phyloP scores from a whole-genome alignment of 2,329 filamentous ascomycete genomes.

The Shiraia sp. region DNA sequence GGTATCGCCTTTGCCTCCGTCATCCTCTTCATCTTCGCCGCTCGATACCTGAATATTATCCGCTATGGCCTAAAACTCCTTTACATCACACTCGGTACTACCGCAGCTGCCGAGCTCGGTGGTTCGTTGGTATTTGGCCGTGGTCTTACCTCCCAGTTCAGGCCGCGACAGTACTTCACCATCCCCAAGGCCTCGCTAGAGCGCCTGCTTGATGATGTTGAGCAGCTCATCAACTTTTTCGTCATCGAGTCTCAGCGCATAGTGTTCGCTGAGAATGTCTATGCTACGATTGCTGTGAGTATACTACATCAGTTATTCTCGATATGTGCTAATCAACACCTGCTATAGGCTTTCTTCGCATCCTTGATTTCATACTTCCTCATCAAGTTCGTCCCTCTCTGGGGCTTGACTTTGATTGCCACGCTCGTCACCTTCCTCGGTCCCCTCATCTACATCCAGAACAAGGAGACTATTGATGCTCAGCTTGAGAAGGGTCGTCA shows the following conservation, averaged over 20 bases:
- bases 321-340: conserved; percentile 5
- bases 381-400: conserved; percentile 68
- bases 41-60: conserved; percentile 65
- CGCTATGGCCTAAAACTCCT: conserved; percentile 64
- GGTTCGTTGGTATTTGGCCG: conserved; percentile 61
- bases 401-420: conserved; percentile 63
- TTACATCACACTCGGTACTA: conserved; percentile 63
- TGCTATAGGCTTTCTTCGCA: conserved; percentile 60
- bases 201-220: conserved; percentile 63
- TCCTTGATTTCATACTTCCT: conserved; percentile 66
- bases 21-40: conserved; percentile 64
- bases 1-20: conserved; percentile 61
- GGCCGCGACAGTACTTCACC: conserved; percentile 67
- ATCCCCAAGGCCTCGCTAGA: conserved; percentile 67
- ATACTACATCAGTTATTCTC: not conserved
- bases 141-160: conserved; percentile 63
- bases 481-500: conserved; percentile 60
- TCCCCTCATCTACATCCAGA: conserved; percentile 66
- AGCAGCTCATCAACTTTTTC: conserved; percentile 70
- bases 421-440: conserved; percentile 61
- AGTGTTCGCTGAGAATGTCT: conserved; percentile 67
- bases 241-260: conserved; percentile 70
- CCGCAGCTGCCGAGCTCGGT: conserved; percentile 60
- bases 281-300: conserved; percentile 63
- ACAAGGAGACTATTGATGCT: conserved; percentile 66